phyloP scores from a whole-genome alignment of 306 rosid genomes.

The Rosa lucieae region DNA sequence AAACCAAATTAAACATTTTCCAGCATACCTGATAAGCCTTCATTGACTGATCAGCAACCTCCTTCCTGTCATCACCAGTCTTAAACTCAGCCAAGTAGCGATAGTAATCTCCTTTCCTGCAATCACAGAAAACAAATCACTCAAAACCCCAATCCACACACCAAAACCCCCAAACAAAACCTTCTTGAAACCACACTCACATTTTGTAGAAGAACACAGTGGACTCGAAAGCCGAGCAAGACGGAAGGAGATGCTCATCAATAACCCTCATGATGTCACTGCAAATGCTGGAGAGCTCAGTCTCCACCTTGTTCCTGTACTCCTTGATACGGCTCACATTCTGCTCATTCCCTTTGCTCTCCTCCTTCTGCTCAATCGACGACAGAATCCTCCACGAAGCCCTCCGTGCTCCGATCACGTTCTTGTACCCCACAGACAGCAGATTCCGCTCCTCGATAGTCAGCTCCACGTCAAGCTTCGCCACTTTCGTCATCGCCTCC shows the following conservation, averaged over 20 bases:
- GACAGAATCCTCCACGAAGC: conserved; percentile 68
- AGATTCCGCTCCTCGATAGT: conserved; percentile 60
- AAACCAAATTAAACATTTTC: not conserved
- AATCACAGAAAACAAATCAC: conserved; percentile 9
- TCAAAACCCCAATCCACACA: not conserved
- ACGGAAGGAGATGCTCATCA: conserved; percentile 47
- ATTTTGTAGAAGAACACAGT: conserved; percentile 54
- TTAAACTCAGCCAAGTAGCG: conserved; percentile 53
- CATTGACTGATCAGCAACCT: conserved; percentile 63
- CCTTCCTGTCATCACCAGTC: conserved; percentile 48
- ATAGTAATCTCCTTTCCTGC: conserved; percentile 66
- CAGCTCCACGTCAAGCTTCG: conserved; percentile 57
- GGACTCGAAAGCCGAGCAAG: conserved; percentile 13
- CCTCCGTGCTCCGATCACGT: conserved; percentile 57
- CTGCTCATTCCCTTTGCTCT: conserved; percentile 46
- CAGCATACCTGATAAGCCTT: conserved; percentile 50
- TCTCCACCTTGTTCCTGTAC: conserved; percentile 49
- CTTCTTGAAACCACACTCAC: conserved; percentile 21
- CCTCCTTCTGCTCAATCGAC: conserved; percentile 61
- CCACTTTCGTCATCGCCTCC: conserved; percentile 60
- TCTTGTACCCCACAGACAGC: conserved; percentile 57
- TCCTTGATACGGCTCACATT: conserved; percentile 50
- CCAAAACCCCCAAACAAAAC: not conserved
- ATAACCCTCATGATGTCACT: conserved; percentile 51
- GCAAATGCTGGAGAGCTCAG: conserved; percentile 52